These are phyloP conservation scores for Fusarium nisikadoi DNA, from an alignment of 2,329 filamentous ascomycete species.

Conservation along the genomic window DNA sequence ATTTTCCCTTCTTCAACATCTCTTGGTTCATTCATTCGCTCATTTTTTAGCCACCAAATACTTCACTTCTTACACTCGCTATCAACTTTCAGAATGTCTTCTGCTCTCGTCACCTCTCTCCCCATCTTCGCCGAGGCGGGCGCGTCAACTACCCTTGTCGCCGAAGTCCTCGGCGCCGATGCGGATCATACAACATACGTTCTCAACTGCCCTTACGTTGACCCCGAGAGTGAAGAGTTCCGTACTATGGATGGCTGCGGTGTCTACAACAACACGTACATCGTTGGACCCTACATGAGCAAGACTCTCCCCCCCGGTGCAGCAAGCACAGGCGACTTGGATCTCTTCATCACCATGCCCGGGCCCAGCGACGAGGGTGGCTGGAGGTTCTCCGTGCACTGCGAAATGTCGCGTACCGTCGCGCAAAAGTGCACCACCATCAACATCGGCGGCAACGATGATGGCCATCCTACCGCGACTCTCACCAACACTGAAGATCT, in stretches of 20 bases:
- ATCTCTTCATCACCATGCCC: constrained; percentile 12
- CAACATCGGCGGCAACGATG: constrained; percentile 12
- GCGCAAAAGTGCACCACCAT: neutral
- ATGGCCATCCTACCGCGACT: constrained; percentile 1
- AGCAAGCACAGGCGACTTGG: constrained; percentile 9
- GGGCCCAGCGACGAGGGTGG: neutral
- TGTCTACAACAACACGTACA: constrained; percentile 9
- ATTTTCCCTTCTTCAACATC: neutral
- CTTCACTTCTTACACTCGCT: neutral
- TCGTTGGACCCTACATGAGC: constrained; percentile 9
- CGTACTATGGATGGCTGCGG: constrained; percentile 5
- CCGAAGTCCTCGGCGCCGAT: constrained; percentile 15
- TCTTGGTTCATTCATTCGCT: neutral
- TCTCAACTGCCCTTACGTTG: constrained; percentile 15
- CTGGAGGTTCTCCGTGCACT: constrained; percentile 15
- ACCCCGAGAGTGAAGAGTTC: neutral
- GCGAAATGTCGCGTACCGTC: constrained; percentile 10
- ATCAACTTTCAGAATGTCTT: constrained; percentile 1
- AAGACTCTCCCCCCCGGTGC: constrained; percentile 9
- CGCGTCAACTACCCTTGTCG: neutral
- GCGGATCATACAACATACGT: constrained; percentile 14
- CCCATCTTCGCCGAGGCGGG: neutral
- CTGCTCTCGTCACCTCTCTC: constrained; percentile 8
- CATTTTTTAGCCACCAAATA: neutral
- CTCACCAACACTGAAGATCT: neutral